These are phyloP conservation scores for Lactarius hatsudake DNA, from an alignment of 768 basidiomycete genomes.

Conservation along the genomic window DNA sequence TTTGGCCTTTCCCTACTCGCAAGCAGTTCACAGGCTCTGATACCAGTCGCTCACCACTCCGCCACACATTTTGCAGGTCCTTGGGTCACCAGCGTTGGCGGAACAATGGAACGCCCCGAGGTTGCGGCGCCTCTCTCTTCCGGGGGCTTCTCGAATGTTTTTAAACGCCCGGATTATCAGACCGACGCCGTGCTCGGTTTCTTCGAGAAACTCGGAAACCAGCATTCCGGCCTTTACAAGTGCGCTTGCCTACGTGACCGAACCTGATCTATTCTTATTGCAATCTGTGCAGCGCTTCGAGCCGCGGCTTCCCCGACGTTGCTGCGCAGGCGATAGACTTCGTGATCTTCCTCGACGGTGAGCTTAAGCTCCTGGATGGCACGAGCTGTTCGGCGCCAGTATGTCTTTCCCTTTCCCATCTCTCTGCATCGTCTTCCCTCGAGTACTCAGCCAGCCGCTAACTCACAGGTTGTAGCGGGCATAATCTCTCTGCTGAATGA, in stretches of 20 bases:
- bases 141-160: not conserved
- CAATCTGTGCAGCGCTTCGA: not conserved
- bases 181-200: not conserved
- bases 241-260: not conserved
- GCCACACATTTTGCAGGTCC: not conserved
- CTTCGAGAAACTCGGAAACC: not conserved
- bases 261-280: not conserved
- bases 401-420: too few species aligned
- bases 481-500: too few species aligned
- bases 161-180: not conserved
- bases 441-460: too few species aligned
- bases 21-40: too few species aligned
- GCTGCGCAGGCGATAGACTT: too few species aligned
- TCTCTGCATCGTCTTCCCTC: too few species aligned
- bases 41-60: not conserved
- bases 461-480: too few species aligned
- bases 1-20: not conserved
- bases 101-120: not conserved
- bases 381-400: too few species aligned
- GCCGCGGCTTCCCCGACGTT: not conserved
- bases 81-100: not conserved
- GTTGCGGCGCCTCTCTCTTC: not conserved
- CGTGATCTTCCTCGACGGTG: too few species aligned
- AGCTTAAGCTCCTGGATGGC: rapidly evolving
- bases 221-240: too few species aligned